These are phyloP conservation scores for Aspergillus fumigatiaffinis DNA, from an alignment of 2,329 filamentous ascomycete genomes.

Conservation along the genomic window DNA sequence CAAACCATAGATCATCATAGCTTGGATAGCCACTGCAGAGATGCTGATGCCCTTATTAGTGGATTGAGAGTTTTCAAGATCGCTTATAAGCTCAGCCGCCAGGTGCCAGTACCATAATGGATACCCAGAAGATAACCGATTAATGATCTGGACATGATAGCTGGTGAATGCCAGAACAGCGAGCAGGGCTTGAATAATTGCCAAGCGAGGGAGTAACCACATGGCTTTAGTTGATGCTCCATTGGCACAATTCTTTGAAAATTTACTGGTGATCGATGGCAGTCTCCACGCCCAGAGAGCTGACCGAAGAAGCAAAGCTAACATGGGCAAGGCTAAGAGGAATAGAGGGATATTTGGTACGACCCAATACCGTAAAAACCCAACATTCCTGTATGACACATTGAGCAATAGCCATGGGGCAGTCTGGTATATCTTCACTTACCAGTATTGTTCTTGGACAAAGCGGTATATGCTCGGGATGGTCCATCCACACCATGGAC, in stretches of 20 bases:
- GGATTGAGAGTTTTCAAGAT: conserved; percentile 10
- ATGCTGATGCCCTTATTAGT: conserved; percentile 13
- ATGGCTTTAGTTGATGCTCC: conserved; percentile 16
- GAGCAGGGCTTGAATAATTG: conserved; percentile 68
- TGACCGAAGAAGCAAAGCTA: conserved; percentile 64
- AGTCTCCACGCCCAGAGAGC: conserved; percentile 45
- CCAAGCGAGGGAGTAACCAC: conserved; percentile 53
- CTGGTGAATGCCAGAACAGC: conserved; percentile 67
- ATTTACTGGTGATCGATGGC: conserved; percentile 19
- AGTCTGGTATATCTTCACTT: conserved; percentile 30
- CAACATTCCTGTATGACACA: conserved; percentile 66
- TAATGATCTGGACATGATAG: conserved; percentile 94
- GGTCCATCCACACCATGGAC: conserved; percentile 71
- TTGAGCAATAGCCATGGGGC: conserved; percentile 1
- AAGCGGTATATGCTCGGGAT: conserved; percentile 87
- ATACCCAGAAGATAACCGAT: conserved; percentile 80
- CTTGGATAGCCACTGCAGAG: conserved; percentile 50
- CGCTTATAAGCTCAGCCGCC: conserved; percentile 43
- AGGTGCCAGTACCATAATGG: conserved; percentile 86
- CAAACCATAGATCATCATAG: conserved; percentile 75
- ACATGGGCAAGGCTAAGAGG: conserved; percentile 72
- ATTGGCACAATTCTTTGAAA: conserved; percentile 7
- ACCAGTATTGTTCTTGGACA: conserved; percentile 91
- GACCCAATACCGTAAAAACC: conserved; percentile 88
- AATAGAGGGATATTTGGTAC: conserved; percentile 82